Conservation (phyloP, 768 basidiomycete genomes). For the Lentinula aciculospora region DNA sequence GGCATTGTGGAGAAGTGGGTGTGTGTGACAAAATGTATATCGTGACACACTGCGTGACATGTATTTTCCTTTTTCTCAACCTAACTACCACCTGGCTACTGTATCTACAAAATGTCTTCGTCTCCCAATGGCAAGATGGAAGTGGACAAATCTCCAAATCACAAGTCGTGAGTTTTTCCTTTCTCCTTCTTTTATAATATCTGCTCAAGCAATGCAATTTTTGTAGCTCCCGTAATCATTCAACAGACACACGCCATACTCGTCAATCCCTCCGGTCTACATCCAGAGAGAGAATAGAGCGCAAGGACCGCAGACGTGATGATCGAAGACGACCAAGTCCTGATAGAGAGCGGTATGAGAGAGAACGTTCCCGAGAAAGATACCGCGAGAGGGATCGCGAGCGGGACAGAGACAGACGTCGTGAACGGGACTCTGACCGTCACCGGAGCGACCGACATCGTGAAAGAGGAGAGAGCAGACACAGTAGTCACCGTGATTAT, state of each 20-base stretch:
- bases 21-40: neutral
- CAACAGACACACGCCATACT: slow-evolving; percentile 72
- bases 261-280: slow-evolving; percentile 66
- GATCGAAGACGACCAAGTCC: slow-evolving; percentile 59
- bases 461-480: slow-evolving; percentile 49
- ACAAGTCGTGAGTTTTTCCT: slow-evolving; percentile 47
- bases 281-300: slow-evolving; percentile 56
- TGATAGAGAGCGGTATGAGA: slow-evolving; percentile 55
- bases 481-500: slow-evolving; percentile 44
- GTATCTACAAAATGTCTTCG: slow-evolving; percentile 13
- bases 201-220: slow-evolving; percentile 7
- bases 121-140: slow-evolving; percentile 56
- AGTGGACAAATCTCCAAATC: slow-evolving; percentile 53
- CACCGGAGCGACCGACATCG: slow-evolving; percentile 44
- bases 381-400: slow-evolving; percentile 40
- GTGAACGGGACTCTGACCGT: slow-evolving; percentile 24
- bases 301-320: slow-evolving; percentile 48
- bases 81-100: neutral
- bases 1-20: neutral
- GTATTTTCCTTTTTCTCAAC: neutral
- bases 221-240: slow-evolving; percentile 62
- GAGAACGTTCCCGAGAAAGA: slow-evolving; percentile 52
- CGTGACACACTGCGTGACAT: neutral
- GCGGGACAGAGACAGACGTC: slow-evolving; percentile 39
- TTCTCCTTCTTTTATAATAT: neutral